phyloP scores from a whole-genome alignment of 305 asterid species.

The Fraxinus xanthoxyloides region DNA sequence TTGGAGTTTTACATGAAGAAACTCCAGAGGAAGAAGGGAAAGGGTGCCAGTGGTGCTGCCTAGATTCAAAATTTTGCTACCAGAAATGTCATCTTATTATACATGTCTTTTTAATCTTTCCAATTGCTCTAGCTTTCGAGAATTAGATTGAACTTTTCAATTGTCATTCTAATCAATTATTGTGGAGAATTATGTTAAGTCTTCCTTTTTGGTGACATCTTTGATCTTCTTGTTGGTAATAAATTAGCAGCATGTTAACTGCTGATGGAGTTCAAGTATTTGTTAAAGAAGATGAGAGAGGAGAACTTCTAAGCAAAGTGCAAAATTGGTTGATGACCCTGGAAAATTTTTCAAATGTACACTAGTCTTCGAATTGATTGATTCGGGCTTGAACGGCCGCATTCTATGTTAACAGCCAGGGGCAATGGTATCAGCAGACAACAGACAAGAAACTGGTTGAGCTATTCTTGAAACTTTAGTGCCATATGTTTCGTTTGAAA shows the following conservation, averaged over 20 bases:
- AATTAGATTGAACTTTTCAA: slow-evolving; percentile 12
- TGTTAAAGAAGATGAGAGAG: not conserved
- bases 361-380: not conserved
- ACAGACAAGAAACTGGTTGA: not conserved
- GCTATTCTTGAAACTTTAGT: too few species aligned
- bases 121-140: slow-evolving; percentile 10
- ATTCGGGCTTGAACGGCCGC: not conserved
- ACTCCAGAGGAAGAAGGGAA: slow-evolving; percentile 57
- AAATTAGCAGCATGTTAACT: not conserved
- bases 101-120: not conserved
- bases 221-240: not conserved
- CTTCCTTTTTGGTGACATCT: not conserved
- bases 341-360: not conserved
- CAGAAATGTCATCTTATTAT: not conserved
- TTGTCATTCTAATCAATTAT: slow-evolving; percentile 7
- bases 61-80: not conserved
- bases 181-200: slow-evolving; percentile 5
- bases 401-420: too few species aligned
- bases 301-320: not conserved
- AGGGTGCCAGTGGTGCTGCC: slow-evolving; percentile 43
- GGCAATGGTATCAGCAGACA: not conserved
- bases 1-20: slow-evolving; percentile 60
- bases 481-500: too few species aligned
- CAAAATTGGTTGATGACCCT: not conserved
- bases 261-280: not conserved